A percentile compares a stretch with the other conserved stretches of the same genome.
Conservation (phyloP, 2,329 filamentous ascomycete species). For the Thielaviopsis euricoi region DNA sequence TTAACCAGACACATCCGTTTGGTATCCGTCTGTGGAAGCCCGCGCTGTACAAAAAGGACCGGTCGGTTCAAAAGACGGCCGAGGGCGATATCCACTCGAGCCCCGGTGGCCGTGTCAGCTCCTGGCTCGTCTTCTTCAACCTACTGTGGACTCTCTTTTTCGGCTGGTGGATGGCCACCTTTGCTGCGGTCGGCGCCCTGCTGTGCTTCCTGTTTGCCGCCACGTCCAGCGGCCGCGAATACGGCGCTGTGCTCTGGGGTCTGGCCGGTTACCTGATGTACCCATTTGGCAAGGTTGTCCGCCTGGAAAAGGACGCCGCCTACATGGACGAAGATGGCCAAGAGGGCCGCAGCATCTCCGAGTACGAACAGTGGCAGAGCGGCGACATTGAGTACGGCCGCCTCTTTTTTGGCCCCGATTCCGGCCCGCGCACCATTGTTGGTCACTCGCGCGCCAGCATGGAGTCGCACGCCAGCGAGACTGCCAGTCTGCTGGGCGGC, state of each 20-base stretch:
- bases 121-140: slow-evolving; percentile 77
- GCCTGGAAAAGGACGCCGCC: slow-evolving; percentile 80
- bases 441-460: slow-evolving; percentile 77
- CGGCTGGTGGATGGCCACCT: slow-evolving; percentile 84
- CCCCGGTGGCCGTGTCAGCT: slow-evolving; percentile 72
- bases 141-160: slow-evolving; percentile 79
- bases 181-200: slow-evolving; percentile 57
- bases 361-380: slow-evolving; percentile 98
- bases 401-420: slow-evolving; percentile 79
- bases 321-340: slow-evolving; percentile 91
- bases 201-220: slow-evolving; percentile 69
- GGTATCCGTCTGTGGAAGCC: slow-evolving; percentile 99
- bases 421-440: slow-evolving; percentile 56
- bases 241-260: slow-evolving; percentile 71
- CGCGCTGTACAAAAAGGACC: slow-evolving; percentile 90
- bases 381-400: slow-evolving; percentile 91
- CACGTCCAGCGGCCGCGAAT: slow-evolving; percentile 64
- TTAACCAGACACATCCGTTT: slow-evolving; percentile 97
- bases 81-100: slow-evolving; percentile 95
- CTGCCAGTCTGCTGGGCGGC: slow-evolving; percentile 68
- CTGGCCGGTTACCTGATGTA: slow-evolving; percentile 81
- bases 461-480: slow-evolving; percentile 71
- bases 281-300: slow-evolving; percentile 91
- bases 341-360: slow-evolving; percentile 90
- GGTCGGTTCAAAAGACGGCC: slow-evolving; percentile 89